Evolutionary conservation across 2,329 filamentous ascomycete species (phyloP), one percentile per base, ranked within the genome.

Genomic region (Ophiostoma ips): DNA sequence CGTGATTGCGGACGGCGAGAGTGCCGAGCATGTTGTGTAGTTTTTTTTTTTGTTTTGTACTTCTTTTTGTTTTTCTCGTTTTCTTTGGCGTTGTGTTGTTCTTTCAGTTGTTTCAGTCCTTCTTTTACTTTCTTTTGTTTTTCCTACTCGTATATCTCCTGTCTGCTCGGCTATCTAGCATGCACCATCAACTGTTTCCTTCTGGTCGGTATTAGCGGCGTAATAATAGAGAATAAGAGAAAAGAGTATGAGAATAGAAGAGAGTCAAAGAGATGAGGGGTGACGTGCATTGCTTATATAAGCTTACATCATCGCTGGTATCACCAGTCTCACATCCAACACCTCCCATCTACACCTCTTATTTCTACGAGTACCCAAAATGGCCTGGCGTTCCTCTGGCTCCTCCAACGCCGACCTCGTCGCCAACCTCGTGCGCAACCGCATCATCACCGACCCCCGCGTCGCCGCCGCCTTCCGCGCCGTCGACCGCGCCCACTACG

Each of bases 371-470:
- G 7, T 5, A 36, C 3, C 36, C 58, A 64, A 53, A 53, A 96
- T 98, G 92, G 89, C 90, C 53, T 98, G 92, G 92, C 78, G 79
- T 57, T 87, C 84, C 64, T 84, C 83, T 7, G 90, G 87, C 53
- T 67, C 68, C 5, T 78, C 79, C 28, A 95, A 96, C 64, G 66
- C 68, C 37, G 80, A 81, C 51, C 73, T 98, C 46, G 72, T 96
- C 54, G 75, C 82, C 57, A 95, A 95, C 63, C 73, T 98, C 51
- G 81, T 71, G 63, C 71, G 67, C 37, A 78, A 84, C 58, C 75
- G 75, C 3, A 71, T 96, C 49, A 88, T 96, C 57, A 81, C 73
- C n/a, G 76, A 80, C 54, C 66, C 76, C 3, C 69, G 74, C 21
- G 85, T 94, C 33, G 84, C 82, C 59, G 71, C 77, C n/a, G 89